Evolutionary conservation across 495 filamentous ascomycete genomes (phyloP), one percentile per base, ranked within the genome.

Genomic region (Wilcoxina mikolae): DNA sequence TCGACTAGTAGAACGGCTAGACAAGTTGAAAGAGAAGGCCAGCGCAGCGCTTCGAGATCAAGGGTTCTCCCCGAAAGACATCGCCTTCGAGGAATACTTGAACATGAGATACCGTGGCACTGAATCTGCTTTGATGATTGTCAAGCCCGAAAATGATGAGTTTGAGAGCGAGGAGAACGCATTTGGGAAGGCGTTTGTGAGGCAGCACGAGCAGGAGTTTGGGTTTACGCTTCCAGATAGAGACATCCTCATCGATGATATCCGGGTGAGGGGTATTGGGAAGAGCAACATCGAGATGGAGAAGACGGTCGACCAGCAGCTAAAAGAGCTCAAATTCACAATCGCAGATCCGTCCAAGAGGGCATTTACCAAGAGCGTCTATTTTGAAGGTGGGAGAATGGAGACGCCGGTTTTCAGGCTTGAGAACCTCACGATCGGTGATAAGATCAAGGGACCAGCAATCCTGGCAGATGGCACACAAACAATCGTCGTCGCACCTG

Each of bases 391-490:
- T 5, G 82, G 81, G 1, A 76, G 90, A 4, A 71, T 78, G 56
- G 78, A 91, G 35, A 95, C 91, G 0, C 81, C 86, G 0, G 80
- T 98, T 46, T 95, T 88, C 68, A 83, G 84, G 60, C 74, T 98
- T 0, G 79, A 84, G 54, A 79, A 90, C 56, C 71, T 96, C 2
- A 71, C 71, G 10, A 78, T 87, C 27, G 84, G 87, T n/a, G 79
- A 84, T 54, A 78, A 80, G 23, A 75, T 96, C 20, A 71, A 76
- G 35, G 91, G 91, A 0, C 93, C 91, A 7, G 91, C 91, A 0
- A 83, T 96, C 57, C 74, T 96, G 52, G 93, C 91, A 9, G 91
- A 98, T 65, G 81, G 87, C 26, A 98, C 91, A 1, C 91, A 98
- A 67, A 98, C 91, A 0, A 88, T 98, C 54, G 87, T 98, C 2